phyloP scores from a whole-genome alignment of 495 filamentous ascomycete genomes.

The Penicillium simplicissimum region DNA sequence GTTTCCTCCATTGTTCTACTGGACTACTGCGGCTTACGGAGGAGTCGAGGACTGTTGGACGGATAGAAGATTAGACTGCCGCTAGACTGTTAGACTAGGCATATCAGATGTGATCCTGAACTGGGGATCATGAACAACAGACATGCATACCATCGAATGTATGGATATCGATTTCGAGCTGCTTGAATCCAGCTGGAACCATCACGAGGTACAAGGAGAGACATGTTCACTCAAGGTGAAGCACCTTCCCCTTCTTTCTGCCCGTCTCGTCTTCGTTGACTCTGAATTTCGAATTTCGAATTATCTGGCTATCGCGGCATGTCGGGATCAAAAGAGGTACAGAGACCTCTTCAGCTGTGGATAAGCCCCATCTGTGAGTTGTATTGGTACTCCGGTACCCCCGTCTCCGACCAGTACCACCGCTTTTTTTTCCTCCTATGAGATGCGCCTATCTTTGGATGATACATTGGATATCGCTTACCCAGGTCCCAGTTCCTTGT shows the following conservation, averaged over 20 bases:
- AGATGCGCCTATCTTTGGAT: background rate
- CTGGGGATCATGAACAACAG: background rate
- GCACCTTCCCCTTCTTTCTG: background rate
- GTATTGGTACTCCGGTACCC: conserved; percentile 5
- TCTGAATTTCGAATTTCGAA: background rate
- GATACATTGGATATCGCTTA: background rate
- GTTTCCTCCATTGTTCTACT: background rate
- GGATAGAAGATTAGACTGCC: background rate
- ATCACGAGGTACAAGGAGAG: background rate
- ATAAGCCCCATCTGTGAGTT: background rate
- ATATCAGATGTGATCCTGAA: conserved; percentile 1
- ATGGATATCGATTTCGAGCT: background rate
- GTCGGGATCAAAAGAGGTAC: background rate
- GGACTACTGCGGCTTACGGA: background rate
- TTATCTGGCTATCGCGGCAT: conserved; percentile 2
- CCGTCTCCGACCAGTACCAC: conserved; percentile 1
- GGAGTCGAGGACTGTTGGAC: background rate
- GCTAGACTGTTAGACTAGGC: background rate
- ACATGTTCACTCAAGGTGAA: background rate
- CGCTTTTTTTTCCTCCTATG: conserved; percentile 1
- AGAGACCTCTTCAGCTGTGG: background rate
- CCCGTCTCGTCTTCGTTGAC: background rate
- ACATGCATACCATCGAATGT: background rate
- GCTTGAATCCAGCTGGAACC: background rate
- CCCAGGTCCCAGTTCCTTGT: background rate